Conservation (phyloP, 352 stramenopile species). For the Phytopythium chamaehyphon region DNA sequence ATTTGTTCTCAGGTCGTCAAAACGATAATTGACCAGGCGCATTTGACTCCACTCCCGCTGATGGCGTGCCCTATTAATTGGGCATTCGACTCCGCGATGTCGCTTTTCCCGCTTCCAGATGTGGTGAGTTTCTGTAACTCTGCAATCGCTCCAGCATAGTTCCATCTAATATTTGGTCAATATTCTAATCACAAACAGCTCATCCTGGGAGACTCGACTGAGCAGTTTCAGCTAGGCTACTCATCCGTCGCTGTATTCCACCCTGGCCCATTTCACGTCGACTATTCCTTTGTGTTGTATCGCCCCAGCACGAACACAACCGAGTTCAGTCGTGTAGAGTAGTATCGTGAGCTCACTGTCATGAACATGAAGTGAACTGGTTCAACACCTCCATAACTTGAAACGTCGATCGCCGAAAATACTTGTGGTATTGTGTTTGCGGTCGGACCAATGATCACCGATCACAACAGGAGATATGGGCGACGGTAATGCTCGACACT, state of each 20-base stretch:
- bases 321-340: slow-evolving; percentile 80
- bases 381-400: no score
- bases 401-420: no score
- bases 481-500: neutral
- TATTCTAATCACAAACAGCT: slow-evolving; percentile 17
- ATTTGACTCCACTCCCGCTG: slow-evolving; percentile 89
- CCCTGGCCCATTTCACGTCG: slow-evolving; percentile 75
- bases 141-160: no score
- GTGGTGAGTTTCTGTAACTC: slow-evolving; percentile 35
- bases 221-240: slow-evolving; percentile 83
- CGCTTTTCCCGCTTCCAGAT: slow-evolving; percentile 91
- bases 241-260: slow-evolving; percentile 79
- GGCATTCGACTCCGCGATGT: slow-evolving; percentile 90
- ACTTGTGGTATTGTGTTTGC: no score
- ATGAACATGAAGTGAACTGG: no score
- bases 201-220: slow-evolving; percentile 76
- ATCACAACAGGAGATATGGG: neutral
- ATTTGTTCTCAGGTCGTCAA: slow-evolving; percentile 57
- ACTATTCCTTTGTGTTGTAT: slow-evolving; percentile 86
- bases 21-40: slow-evolving; percentile 91
- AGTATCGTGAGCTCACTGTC: neutral
- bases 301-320: slow-evolving; percentile 78
- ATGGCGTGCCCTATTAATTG: slow-evolving; percentile 91
- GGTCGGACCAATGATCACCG: no score
- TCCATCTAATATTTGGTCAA: neutral